Evolutionary conservation across 2,329 filamentous ascomycete genomes (phyloP).

Genomic region (Hypoxylon sp.): DNA sequence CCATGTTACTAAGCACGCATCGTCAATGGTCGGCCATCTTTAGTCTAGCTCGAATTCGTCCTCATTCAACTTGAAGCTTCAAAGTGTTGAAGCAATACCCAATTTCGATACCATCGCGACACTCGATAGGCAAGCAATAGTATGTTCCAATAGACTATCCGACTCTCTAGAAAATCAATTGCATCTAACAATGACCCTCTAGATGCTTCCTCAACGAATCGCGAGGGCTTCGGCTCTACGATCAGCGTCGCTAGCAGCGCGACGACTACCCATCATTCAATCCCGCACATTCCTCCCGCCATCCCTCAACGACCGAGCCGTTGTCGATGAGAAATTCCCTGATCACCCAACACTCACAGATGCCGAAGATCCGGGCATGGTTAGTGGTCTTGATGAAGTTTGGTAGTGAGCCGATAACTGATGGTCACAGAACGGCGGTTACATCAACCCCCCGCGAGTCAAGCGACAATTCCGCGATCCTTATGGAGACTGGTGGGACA

Average conservation of each 20-base stretch:
- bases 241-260: slow-evolving; percentile 55
- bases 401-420: slow-evolving; percentile 23
- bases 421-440: slow-evolving; percentile 77
- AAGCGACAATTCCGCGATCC: slow-evolving; percentile 95
- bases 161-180: not conserved
- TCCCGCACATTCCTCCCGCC: slow-evolving; percentile 66
- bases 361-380: slow-evolving; percentile 72
- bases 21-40: slow-evolving; percentile 36
- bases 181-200: slow-evolving; percentile 18
- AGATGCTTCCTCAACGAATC: slow-evolving; percentile 71
- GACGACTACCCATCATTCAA: slow-evolving; percentile 62
- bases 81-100: slow-evolving; percentile 37
- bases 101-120: slow-evolving; percentile 48
- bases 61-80: slow-evolving; percentile 2
- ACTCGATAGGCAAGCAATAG: slow-evolving; percentile 45
- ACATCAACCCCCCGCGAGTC: slow-evolving; percentile 78
- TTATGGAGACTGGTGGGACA: slow-evolving; percentile 94
- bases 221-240: slow-evolving; percentile 59
- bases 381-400: slow-evolving; percentile 50
- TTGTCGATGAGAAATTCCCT: slow-evolving; percentile 62
- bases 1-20: slow-evolving; percentile 36
- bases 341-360: slow-evolving; percentile 60
- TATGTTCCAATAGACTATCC: slow-evolving; percentile 39
- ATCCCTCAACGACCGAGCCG: slow-evolving; percentile 55
- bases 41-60: slow-evolving; percentile 28